These are phyloP conservation scores for Royoungia palumana DNA, from an alignment of 768 basidiomycete species.

Conservation along the genomic window DNA sequence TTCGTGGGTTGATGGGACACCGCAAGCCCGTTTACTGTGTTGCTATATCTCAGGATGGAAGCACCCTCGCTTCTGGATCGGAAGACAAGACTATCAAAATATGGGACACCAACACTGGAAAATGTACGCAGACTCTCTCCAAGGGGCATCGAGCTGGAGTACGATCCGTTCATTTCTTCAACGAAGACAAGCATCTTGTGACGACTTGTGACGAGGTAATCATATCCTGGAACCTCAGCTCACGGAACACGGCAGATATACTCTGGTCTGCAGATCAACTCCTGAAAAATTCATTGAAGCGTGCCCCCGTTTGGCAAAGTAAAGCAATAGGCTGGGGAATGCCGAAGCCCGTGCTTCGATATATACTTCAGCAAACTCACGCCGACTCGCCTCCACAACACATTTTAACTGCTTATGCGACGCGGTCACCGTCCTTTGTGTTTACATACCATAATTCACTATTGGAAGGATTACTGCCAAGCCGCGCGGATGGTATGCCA, in stretches of 20 bases:
- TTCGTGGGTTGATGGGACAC: slow-evolving; percentile 23
- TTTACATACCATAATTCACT: background rate
- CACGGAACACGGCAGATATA: background rate
- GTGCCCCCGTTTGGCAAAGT: slow-evolving; percentile 2
- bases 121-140: slow-evolving; percentile 11
- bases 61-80: slow-evolving; percentile 19
- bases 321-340: slow-evolving; percentile 4
- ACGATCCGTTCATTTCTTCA: slow-evolving; percentile 14
- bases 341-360: slow-evolving; percentile 2
- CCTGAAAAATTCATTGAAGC: background rate
- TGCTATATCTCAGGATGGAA: slow-evolving; percentile 19
- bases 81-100: slow-evolving; percentile 23
- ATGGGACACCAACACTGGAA: slow-evolving; percentile 20
- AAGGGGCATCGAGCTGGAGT: slow-evolving; percentile 12
- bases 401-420: slow-evolving; percentile 1
- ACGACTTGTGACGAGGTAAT: slow-evolving; percentile 6
- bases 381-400: background rate
- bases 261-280: slow-evolving; percentile 6
- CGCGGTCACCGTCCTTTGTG: slow-evolving; percentile 5
- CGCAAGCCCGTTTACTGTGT: slow-evolving; percentile 13
- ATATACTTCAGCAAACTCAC: background rate
- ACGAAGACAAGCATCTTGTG: slow-evolving; percentile 9
- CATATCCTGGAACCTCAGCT: slow-evolving; percentile 6
- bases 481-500: background rate
- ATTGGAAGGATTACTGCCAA: background rate